Evolutionary conservation across 2,329 filamentous ascomycete genomes (phyloP).

Genomic region (Lachnellula hyalina): DNA sequence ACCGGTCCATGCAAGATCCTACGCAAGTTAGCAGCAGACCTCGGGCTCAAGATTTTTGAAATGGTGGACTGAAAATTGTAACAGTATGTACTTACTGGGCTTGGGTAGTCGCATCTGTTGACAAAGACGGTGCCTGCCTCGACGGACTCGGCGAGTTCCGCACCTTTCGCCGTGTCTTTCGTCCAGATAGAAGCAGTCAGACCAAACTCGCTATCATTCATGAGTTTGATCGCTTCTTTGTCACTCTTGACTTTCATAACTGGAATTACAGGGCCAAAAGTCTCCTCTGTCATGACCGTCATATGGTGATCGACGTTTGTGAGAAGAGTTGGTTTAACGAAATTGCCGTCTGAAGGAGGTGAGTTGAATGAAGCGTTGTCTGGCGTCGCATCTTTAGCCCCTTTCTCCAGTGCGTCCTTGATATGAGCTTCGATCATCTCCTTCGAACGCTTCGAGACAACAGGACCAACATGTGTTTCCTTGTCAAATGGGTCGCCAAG

Average conservation of each 20-base stretch:
- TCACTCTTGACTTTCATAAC: constrained; percentile 82
- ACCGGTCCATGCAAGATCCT: constrained; percentile 94
- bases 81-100: constrained; percentile 60
- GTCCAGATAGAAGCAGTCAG: constrained; percentile 98
- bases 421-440: constrained; percentile 74
- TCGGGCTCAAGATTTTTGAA: constrained; percentile 5
- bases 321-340: constrained; percentile 78
- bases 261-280: constrained; percentile 88
- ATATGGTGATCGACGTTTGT: constrained; percentile 76
- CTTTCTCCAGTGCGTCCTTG: constrained; percentile 74
- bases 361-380: constrained; percentile 71
- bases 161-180: constrained; percentile 71
- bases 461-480: constrained; percentile 78
- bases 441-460: constrained; percentile 76
- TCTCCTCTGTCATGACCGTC: constrained; percentile 89
- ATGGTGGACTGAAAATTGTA: constrained; percentile 3
- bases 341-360: constrained; percentile 76
- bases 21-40: constrained; percentile 5
- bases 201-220: constrained; percentile 95
- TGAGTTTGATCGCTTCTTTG: constrained; percentile 72
- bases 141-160: constrained; percentile 71
- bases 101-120: constrained; percentile 88
- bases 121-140: constrained; percentile 96
- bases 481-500: constrained; percentile 83
- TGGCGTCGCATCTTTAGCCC: constrained; percentile 79